phyloP scores from a whole-genome alignment of 352 stramenopile species.

The Phytophthora multivora region DNA sequence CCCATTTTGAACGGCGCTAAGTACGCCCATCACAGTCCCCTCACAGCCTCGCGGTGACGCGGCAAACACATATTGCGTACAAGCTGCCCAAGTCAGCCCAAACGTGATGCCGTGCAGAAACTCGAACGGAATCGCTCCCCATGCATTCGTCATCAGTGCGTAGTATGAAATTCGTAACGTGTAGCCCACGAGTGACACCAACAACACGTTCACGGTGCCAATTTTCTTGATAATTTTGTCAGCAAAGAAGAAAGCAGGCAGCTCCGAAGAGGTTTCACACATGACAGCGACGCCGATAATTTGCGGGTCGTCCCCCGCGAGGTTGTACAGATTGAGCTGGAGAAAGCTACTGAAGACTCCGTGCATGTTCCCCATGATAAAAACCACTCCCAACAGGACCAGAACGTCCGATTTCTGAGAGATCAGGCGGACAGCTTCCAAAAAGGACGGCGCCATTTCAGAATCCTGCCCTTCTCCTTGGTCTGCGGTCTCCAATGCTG shows the following conservation, averaged over 20 bases:
- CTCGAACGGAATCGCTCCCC: slow-evolving; percentile 77
- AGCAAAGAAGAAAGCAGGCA: slow-evolving; percentile 81
- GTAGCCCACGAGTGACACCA: slow-evolving; percentile 69
- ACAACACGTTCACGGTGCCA: slow-evolving; percentile 67
- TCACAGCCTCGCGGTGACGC: slow-evolving; percentile 57
- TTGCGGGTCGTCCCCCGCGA: slow-evolving; percentile 62
- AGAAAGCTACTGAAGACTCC: slow-evolving; percentile 78
- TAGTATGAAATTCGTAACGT: slow-evolving; percentile 67
- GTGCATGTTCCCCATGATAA: slow-evolving; percentile 79
- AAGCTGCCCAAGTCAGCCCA: slow-evolving; percentile 66
- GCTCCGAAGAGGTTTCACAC: slow-evolving; percentile 76
- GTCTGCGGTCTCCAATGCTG: slow-evolving; percentile 4
- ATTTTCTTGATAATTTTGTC: slow-evolving; percentile 68
- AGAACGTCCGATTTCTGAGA: slow-evolving; percentile 55
- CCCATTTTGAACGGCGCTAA: slow-evolving; percentile 76
- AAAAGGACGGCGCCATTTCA: slow-evolving; percentile 42
- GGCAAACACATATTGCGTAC: slow-evolving; percentile 74
- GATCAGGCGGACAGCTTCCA: slow-evolving; percentile 36
- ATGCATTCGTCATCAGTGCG: slow-evolving; percentile 75
- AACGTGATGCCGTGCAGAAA: slow-evolving; percentile 80
- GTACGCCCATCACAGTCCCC: slow-evolving; percentile 71
- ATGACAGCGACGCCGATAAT: slow-evolving; percentile 79
- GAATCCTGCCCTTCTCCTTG: not conserved
- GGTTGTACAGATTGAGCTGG: slow-evolving; percentile 80
- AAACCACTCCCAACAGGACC: slow-evolving; percentile 64